These are phyloP conservation scores for Sergeia podlipaevii DNA, from an alignment of 208 protist species.

Conservation along the genomic window DNA sequence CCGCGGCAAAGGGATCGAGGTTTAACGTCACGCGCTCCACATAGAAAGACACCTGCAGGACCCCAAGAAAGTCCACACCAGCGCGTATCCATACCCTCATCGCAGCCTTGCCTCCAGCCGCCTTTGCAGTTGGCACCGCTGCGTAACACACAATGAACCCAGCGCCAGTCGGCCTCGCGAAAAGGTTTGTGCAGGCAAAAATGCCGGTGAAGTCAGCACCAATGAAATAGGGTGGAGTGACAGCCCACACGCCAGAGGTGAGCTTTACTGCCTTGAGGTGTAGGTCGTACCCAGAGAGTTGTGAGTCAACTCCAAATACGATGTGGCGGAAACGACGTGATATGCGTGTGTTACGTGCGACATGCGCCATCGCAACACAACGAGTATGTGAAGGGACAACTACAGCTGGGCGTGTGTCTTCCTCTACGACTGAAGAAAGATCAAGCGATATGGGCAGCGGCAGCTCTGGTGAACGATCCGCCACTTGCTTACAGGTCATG, in stretches of 20 bases:
- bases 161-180: constrained; percentile 60
- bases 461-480: not conserved
- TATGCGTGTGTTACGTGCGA: constrained; percentile 21
- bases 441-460: constrained; percentile 15
- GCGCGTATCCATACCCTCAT: constrained; percentile 67
- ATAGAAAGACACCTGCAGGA: constrained; percentile 31
- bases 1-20: constrained; percentile 44
- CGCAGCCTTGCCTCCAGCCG: constrained; percentile 1
- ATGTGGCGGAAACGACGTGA: constrained; percentile 44
- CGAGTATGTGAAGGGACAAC: constrained; percentile 64
- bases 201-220: constrained; percentile 26
- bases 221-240: constrained; percentile 50
- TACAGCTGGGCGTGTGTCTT: constrained; percentile 35
- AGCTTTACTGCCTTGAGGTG: constrained; percentile 60
- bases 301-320: constrained; percentile 55
- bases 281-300: constrained; percentile 35
- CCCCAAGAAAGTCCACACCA: constrained; percentile 46
- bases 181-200: constrained; percentile 67
- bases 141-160: constrained; percentile 80
- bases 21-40: constrained; percentile 19
- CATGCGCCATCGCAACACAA: constrained; percentile 49
- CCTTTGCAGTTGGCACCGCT: constrained; percentile 12
- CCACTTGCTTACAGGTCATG: no score
- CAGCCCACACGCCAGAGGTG: constrained; percentile 55
- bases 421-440: constrained; percentile 43